Evolutionary conservation across 257 asterid genomes (phyloP).

Genomic region (Nemophila menziesii): DNA sequence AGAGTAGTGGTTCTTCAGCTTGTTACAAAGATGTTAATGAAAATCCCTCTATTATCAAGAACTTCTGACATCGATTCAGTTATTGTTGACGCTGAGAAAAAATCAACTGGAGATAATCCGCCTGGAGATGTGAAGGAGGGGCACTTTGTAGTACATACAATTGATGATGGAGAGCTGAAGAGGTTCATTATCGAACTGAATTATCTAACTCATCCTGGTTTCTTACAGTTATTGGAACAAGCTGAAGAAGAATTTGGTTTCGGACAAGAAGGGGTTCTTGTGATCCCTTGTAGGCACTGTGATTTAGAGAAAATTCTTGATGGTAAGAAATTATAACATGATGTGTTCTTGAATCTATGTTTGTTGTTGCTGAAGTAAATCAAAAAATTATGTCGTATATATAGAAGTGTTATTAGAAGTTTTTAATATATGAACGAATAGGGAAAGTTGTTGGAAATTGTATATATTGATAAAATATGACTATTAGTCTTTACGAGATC

Average conservation of each 20-base stretch:
- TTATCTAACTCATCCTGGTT: conserved; percentile 27
- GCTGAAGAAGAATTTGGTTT: conserved; percentile 47
- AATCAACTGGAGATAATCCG: conserved; percentile 1
- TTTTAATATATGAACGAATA: too few species aligned
- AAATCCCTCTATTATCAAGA: not conserved
- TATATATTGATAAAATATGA: too few species aligned
- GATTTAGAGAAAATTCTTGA: conserved; percentile 31
- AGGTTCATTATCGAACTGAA: conserved; percentile 26
- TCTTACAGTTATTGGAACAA: conserved; percentile 29
- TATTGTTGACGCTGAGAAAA: conserved; percentile 8
- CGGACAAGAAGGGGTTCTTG: conserved; percentile 33
- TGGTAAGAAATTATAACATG: conserved; percentile 5
- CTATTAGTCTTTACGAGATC: too few species aligned
- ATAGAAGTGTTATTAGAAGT: too few species aligned
- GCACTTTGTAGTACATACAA: conserved; percentile 34
- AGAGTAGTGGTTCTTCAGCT: conserved; percentile 17
- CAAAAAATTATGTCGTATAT: too few species aligned
- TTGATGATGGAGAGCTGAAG: conserved; percentile 29
- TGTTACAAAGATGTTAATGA: conserved; percentile 11
- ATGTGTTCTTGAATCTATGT: too few species aligned
- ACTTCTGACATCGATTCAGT: not conserved
- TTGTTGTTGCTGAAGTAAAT: too few species aligned
- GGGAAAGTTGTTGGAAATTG: too few species aligned
- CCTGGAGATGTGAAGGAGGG: conserved; percentile 45
- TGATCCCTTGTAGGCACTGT: conserved; percentile 30